Evolutionary conservation across 495 filamentous ascomycete species (phyloP), one percentile per base, ranked within the genome.

Genomic region (Xylaria telfairii): DNA sequence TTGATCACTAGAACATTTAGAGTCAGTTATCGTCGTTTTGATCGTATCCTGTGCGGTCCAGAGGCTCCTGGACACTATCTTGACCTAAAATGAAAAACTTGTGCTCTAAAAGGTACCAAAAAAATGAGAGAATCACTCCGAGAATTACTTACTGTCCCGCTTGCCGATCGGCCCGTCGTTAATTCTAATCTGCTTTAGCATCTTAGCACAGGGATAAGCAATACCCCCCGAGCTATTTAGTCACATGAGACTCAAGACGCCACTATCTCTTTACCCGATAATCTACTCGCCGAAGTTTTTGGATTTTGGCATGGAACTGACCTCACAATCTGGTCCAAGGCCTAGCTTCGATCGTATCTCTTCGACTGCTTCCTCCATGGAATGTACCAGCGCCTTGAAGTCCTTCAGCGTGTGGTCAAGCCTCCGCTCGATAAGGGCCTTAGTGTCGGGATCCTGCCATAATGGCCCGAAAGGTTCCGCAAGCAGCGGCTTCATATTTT

Each of bases 401-500:
- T 67, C 64, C 21, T 56, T 56, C 34, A 67, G 49, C 13, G 64
- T 56, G 30, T 67, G 64, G 34, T 67, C 34, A 67, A 67, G 64
- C 47, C 64, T 56, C 42, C 32, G 12, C 49, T 67, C 64, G 21
- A 67, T 34, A 56, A 67, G 28, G 47, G 37, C 46, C 49, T 67
- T 24, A n/a, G 24, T 41, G 32, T 67, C 21, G n/a, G 64, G 64
- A 21, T 67, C 64, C 34, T 67, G 46, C 64, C 64, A 67, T 30
- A 73, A 39, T 6, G n/a, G 46, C 1, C 77, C 76, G 15, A 68
- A 60, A 17, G 80, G 77, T 28, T 76, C 34, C 17, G 70, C 46
- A 46, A 81, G 69, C 76, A 81, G 76, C 15, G 51, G 44, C 30
- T 76, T 74, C 3, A 81, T 71, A 21, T 72, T 21, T 6, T 65